Conservation (phyloP, 2,329 filamentous ascomycete genomes). For the Domatiomyces globalis region DNA sequence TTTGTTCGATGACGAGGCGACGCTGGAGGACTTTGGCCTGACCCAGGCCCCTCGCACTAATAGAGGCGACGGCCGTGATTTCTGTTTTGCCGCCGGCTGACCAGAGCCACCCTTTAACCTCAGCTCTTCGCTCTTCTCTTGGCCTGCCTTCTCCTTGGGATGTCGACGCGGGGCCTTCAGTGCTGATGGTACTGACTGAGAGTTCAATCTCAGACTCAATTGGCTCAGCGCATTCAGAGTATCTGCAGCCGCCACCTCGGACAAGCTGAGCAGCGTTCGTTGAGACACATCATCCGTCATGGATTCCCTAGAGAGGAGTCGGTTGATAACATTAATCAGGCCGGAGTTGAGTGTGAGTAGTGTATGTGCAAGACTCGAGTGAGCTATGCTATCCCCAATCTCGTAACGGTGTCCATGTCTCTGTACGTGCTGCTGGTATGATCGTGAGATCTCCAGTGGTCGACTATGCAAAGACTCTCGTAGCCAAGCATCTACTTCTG, state of each 20-base stretch:
- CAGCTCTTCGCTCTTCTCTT: slow-evolving; percentile 2
- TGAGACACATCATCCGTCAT: slow-evolving; percentile 7
- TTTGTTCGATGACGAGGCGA: slow-evolving; percentile 6
- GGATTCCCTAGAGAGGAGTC: slow-evolving; percentile 8
- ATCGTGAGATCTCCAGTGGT: slow-evolving; percentile 12
- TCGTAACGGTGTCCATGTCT: slow-evolving; percentile 15
- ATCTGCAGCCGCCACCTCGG: slow-evolving; percentile 16
- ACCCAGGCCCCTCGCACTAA: slow-evolving; percentile 14
- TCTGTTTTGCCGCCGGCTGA: slow-evolving; percentile 1
- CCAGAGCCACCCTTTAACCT: slow-evolving; percentile 1
- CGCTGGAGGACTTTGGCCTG: slow-evolving; percentile 13
- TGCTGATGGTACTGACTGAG: slow-evolving; percentile 3
- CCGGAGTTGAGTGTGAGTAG: slow-evolving; percentile 19
- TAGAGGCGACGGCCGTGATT: slow-evolving; percentile 8
- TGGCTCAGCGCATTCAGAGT: slow-evolving; percentile 18
- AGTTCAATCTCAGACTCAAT: slow-evolving; percentile 12
- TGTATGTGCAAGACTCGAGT: slow-evolving; percentile 17
- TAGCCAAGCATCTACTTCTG: slow-evolving; percentile 15
- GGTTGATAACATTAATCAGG: slow-evolving; percentile 16
- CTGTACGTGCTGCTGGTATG: slow-evolving; percentile 13
- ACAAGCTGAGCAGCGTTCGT: slow-evolving; percentile 12
- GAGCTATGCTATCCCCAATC: slow-evolving; percentile 14
- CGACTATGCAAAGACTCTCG: slow-evolving; percentile 11
- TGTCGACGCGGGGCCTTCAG: slow-evolving; percentile 1
- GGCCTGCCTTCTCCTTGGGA: background rate